Base-by-base conservation (phyloP, 495 filamentous ascomycete species). In the Aspergillus steynii region DNA sequence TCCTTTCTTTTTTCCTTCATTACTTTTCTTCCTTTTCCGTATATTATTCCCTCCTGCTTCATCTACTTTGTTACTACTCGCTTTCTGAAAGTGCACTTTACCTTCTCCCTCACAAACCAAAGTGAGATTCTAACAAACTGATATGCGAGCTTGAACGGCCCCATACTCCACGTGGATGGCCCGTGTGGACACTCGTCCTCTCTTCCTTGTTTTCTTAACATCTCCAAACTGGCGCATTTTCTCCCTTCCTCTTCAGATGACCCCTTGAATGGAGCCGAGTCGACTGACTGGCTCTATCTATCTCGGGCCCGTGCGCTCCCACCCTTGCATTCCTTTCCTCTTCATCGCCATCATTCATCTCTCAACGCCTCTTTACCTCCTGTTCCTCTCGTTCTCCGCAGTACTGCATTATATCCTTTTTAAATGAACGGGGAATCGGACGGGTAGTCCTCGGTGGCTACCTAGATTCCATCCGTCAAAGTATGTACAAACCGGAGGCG, bases 31-130 rank as follows among this genome's bases (percentile, higher is more conserved):
- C 32, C 34, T 50, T 63, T 50, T 27, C 58, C 64, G 63, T 64
- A 64, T 58, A 64, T 64, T 68, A 59, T 64, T 63, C 60, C 60
- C 62, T 63, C 27, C 61, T 51, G 15, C 27, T 58, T 55, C 8
- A 49, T 55, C 42, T 57, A 34, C 53, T 61, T 60, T 64, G 28
- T 54, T 50, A 59, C 45, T 60, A 62, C 50, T 60, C 47, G 56
- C 46, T 52, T 50, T 61, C 29, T 28, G 55, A 58, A 53, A 32
- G 31, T 32, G 31, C 31, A 7, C 34, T 8, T 66, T 61, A 56
- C 61, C 48, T 50, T 55, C 57, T 54, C 29, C 32, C 55, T 54
- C 29, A 45, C 55, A 53, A 57, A 37, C 32, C 49, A 34, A 26
- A 45, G 59, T 26, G 48, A 37, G 46, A 51, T 55, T 56, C 47